Base-by-base conservation (phyloP, 2,329 filamentous ascomycete species). In the Cordyceps tenuipes region DNA sequence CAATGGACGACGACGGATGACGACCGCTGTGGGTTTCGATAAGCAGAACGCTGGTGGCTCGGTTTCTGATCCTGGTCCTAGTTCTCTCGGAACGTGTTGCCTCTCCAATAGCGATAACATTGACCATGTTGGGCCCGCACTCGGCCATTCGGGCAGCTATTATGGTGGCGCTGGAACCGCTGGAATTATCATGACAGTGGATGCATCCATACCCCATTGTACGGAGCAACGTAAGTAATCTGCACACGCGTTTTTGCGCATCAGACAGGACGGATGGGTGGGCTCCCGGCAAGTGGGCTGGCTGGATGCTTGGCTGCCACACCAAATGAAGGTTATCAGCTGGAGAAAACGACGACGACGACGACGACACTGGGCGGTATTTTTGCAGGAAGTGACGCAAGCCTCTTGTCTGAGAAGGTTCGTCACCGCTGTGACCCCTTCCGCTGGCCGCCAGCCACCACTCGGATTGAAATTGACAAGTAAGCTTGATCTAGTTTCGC, bases 301-400 rank as follows among this genome's bases (percentile, higher is more conserved):
- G 29, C 29, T 29, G 29, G 54, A 29, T 52, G 43, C 19, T 13
- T 41, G 21, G 29, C 29, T 44, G 9, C 43, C 41, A 29, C 29
- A 49, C 19, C 29, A 39, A 34, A 47, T 5, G 43, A 36, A 29
- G 31, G 6, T 56, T 57, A 3, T 26, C 13, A 47, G n/a, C n/a
- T 31, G 44, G 39, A 43, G 41, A 56, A 17, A 26, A 41, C 43
- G 19, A 26, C 9, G n/a, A 41, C n/a, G 26, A 26, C 15, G 21
- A 48, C 31, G 29, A 49, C 15, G 26, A 48, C 7, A 21, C 9
- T 17, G 21, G 34, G n/a, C 49, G 21, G n/a, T n/a, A 19, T 29
- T 50, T 50, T 6, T 10, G 4, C 19, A 26, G 21, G n/a, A 44
- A 52, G 41, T 59, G 57, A 59, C 57, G 57, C 56, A 59, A 59